phyloP scores from a whole-genome alignment of 805 yeast species.

The Candida oleophila region DNA sequence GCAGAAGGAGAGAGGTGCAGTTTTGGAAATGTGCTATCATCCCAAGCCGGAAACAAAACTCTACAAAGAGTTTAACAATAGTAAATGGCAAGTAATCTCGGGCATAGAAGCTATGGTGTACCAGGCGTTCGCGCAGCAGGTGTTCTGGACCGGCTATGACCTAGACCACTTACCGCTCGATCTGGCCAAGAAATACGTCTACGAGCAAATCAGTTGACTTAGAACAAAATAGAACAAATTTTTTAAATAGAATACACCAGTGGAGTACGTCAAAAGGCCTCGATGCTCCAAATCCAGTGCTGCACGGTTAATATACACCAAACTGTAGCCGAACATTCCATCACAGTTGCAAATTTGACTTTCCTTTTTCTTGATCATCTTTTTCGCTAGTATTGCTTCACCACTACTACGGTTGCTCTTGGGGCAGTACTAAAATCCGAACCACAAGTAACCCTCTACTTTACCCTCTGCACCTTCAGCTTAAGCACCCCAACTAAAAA shows the following conservation, averaged over 20 bases:
- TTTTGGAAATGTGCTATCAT: constrained; percentile 35
- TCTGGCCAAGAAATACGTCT: constrained; percentile 19
- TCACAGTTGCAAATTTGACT: too few relatives aligned
- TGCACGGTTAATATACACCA: too few relatives aligned
- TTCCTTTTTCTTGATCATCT: too few relatives aligned
- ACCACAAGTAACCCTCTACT: too few relatives aligned
- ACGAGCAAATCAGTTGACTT: constrained; percentile 3
- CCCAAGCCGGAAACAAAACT: constrained; percentile 25
- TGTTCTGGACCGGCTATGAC: constrained; percentile 28
- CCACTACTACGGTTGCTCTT: too few relatives aligned
- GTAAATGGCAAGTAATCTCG: constrained; percentile 27
- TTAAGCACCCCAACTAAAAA: too few relatives aligned
- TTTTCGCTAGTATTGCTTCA: too few relatives aligned
- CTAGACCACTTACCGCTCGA: constrained; percentile 23
- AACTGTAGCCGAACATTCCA: too few relatives aligned
- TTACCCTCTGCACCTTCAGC: too few relatives aligned
- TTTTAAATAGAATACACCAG: not conserved
- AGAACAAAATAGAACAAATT: not conserved
- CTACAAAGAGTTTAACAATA: constrained; percentile 20
- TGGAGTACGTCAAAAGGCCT: too few relatives aligned
- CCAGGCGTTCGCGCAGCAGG: constrained; percentile 31
- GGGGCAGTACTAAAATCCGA: too few relatives aligned
- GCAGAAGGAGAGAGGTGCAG: constrained; percentile 20
- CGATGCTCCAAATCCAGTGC: too few relatives aligned
- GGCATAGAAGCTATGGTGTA: constrained; percentile 32